Percentiles rank a stretch among this genome's conserved stretches.
Conservation (phyloP, 306 rosid genomes). For the Medicago lupulina region DNA sequence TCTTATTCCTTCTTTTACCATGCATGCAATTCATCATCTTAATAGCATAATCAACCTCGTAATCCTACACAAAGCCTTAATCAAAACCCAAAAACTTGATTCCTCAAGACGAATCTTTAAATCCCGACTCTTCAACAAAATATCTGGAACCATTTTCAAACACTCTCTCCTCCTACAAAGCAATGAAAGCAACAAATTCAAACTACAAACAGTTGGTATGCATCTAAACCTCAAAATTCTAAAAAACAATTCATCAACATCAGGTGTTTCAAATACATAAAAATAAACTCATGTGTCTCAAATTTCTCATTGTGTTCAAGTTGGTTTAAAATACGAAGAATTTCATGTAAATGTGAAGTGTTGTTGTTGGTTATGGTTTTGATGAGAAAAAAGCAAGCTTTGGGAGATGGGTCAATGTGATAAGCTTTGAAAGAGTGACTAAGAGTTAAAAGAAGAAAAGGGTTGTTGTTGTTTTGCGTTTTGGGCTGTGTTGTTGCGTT, state of each 20-base stretch:
- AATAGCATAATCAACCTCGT: slow-evolving; percentile 65
- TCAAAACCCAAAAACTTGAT: slow-evolving; percentile 65
- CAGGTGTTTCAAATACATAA: slow-evolving; percentile 60
- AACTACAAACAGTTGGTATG: slow-evolving; percentile 64
- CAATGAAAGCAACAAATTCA: slow-evolving; percentile 66
- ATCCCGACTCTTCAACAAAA: slow-evolving; percentile 60
- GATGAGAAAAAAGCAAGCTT: slow-evolving; percentile 69
- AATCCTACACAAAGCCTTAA: slow-evolving; percentile 63
- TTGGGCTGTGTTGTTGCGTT: slow-evolving; percentile 41
- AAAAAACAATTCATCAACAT: slow-evolving; percentile 64
- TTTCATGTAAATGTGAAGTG: slow-evolving; percentile 53
- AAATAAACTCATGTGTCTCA: slow-evolving; percentile 60
- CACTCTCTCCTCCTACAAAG: slow-evolving; percentile 61
- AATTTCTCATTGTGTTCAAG: slow-evolving; percentile 61
- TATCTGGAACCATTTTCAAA: slow-evolving; percentile 64
- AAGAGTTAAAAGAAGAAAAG: slow-evolving; percentile 68
- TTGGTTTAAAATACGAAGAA: slow-evolving; percentile 58
- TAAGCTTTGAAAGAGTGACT: slow-evolving; percentile 62
- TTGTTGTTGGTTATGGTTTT: slow-evolving; percentile 49
- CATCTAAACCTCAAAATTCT: slow-evolving; percentile 78
- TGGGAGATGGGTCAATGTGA: slow-evolving; percentile 66
- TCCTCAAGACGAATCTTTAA: slow-evolving; percentile 75
- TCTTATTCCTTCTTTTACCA: too few species aligned
- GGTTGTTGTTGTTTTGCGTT: slow-evolving; percentile 35
- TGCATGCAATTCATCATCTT: slow-evolving; percentile 63